Conservation (phyloP, 352 stramenopile species). For the Paralagenidium karlingii region DNA sequence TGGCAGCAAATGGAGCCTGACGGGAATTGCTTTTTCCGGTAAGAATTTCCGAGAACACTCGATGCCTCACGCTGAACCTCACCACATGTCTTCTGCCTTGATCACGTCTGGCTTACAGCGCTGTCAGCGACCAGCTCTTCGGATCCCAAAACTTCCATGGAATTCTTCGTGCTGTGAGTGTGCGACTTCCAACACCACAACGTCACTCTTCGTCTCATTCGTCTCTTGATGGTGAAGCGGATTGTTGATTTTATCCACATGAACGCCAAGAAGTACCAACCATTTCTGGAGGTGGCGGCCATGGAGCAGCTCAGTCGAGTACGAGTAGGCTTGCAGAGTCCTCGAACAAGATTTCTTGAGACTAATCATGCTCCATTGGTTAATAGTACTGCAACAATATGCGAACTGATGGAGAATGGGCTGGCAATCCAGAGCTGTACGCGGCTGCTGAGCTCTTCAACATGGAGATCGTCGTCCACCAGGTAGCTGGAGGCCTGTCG, state of each 20-base stretch:
- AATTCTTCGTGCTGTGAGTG: constrained; percentile 15
- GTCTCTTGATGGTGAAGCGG: constrained; percentile 2
- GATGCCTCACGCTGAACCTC: no score
- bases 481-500: constrained; percentile 1
- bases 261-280: constrained; percentile 21
- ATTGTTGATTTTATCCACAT: constrained; percentile 28
- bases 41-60: no score
- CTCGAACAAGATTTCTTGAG: constrained; percentile 2
- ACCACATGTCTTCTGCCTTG: no score
- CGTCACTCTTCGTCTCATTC: neutral
- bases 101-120: no score
- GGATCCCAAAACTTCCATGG: constrained; percentile 22
- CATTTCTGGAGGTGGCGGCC: no score
- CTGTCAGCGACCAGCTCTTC: constrained; percentile 46
- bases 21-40: constrained; percentile 46
- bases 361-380: neutral
- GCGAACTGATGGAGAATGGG: neutral
- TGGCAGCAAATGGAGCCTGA: constrained; percentile 16
- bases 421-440: constrained; percentile 10
- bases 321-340: neutral
- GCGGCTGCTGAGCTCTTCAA: constrained; percentile 26
- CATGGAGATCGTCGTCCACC: constrained; percentile 13
- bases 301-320: no score
- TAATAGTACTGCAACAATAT: neutral
- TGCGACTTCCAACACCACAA: neutral